Percentiles rank a stretch among this genome's conserved stretches.
These are phyloP conservation scores for Toxicodendron radicans DNA, from an alignment of 345 rosid genomes.

Conservation along the genomic window DNA sequence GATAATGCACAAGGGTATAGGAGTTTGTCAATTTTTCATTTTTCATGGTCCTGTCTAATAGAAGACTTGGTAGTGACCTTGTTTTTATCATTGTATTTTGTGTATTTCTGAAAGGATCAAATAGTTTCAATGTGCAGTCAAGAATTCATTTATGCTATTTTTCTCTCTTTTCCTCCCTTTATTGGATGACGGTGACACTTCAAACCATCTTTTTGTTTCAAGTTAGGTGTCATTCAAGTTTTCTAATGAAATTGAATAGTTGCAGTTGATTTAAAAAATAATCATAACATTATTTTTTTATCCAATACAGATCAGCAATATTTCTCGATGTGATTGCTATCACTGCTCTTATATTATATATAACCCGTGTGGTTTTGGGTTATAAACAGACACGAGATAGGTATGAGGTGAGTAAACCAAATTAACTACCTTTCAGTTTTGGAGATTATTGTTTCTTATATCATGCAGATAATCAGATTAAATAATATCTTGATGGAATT, in stretches of 20 bases:
- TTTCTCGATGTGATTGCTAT: conserved; percentile 82
- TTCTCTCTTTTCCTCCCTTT: background rate
- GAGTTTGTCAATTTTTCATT: background rate
- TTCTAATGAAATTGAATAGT: background rate
- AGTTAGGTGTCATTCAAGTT: background rate
- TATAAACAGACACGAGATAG: conserved; percentile 99
- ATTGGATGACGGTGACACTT: background rate
- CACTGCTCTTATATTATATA: conserved; percentile 77
- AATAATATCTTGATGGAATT: conserved; percentile 21
- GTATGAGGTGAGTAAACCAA: conserved; percentile 68
- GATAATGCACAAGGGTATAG: background rate
- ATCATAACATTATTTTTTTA: background rate
- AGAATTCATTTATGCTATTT: background rate
- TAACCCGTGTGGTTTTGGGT: conserved; percentile 84
- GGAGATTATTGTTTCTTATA: background rate
- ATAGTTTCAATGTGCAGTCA: background rate
- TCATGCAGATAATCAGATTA: background rate
- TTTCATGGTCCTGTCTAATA: no score
- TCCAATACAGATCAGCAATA: conserved; percentile 69
- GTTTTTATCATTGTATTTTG: background rate
- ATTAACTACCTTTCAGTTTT: background rate
- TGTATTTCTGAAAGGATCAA: background rate
- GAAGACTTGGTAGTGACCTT: no score
- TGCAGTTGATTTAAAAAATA: background rate
- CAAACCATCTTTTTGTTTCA: background rate